Evolutionary conservation across 768 basidiomycete species (phyloP).

Genomic region (Porpolomopsis calyptriformis): DNA sequence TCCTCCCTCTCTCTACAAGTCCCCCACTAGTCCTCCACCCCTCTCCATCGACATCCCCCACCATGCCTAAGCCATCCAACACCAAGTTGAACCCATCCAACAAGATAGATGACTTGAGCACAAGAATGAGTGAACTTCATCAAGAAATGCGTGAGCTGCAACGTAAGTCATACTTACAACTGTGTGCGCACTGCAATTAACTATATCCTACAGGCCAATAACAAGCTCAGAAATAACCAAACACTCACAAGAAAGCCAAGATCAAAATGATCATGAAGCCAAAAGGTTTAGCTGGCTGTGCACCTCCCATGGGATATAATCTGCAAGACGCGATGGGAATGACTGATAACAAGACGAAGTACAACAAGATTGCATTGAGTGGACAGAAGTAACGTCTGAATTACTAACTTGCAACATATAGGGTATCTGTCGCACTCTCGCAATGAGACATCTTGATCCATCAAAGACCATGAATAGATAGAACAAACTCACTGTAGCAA

Average conservation of each 20-base stretch:
- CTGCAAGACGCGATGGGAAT: conserved; percentile 1
- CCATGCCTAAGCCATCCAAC: neutral
- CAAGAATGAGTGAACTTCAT: neutral
- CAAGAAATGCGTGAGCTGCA: neutral
- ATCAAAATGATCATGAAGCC: neutral
- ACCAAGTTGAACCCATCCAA: neutral
- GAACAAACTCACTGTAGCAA: neutral
- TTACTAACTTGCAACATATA: neutral
- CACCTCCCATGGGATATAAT: neutral
- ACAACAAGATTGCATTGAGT: conserved; percentile 2
- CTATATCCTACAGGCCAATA: neutral
- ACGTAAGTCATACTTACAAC: neutral
- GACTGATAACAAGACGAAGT: neutral
- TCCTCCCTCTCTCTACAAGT: neutral
- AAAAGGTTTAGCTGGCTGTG: neutral
- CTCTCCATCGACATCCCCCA: too few species aligned
- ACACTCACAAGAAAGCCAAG: neutral
- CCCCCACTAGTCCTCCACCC: neutral
- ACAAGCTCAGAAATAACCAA: neutral
- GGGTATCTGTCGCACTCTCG: neutral
- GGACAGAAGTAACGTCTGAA: neutral
- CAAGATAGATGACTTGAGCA: neutral
- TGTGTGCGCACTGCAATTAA: neutral
- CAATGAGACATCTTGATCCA: neutral
- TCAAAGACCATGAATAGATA: neutral